Evolutionary conservation across 2,329 filamentous ascomycete genomes (phyloP), one percentile per base, ranked within the genome.

Genomic region (Mycogone perniciosa): DNA sequence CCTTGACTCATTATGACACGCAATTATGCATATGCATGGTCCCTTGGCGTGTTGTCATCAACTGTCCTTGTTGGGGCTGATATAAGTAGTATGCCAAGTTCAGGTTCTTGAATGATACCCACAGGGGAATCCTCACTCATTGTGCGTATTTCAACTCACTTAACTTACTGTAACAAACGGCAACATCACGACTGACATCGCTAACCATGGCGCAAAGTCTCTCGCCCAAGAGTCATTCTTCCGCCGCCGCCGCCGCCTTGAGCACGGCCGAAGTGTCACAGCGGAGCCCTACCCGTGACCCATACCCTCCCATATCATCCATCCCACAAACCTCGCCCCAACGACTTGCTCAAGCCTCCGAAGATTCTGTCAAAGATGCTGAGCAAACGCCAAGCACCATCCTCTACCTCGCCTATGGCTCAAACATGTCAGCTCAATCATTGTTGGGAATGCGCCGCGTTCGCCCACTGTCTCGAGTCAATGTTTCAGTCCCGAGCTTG

Each of bases 331-430:
- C 65, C 5, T 63, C 65, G 4, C 5, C 46, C 9, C 51, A 57
- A 35, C 62, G 67, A 2, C 56, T 70, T 5, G 60, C 59, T 10
- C 57, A 62, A 39, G 64, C 63, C n/a, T 54, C 62, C 27, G 59
- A 62, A 37, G 57, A 60, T 44, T 44, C 57, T 40, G 10, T 59
- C 54, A 20, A 62, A 33, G 50, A 59, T 41, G 46, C 59, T 40
- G 54, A 63, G 40, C 44, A 59, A 31, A 48, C 59, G 38, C 48
- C 51, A n/a, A 44, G 58, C 6, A 86, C 86, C 1, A 76, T 90
- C 29, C 77, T 91, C 46, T 92, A 92, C 66, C 80, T 92, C 26
- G 92, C 91, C 8, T 97, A 96, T 65, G 93, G 92, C 58, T 96
- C 90, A 47, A 97, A 97, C 66, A 80, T 97, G 55, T 82, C 79